Conservation (phyloP, 495 filamentous ascomycete genomes). For the Hypoxylon perforatum region DNA sequence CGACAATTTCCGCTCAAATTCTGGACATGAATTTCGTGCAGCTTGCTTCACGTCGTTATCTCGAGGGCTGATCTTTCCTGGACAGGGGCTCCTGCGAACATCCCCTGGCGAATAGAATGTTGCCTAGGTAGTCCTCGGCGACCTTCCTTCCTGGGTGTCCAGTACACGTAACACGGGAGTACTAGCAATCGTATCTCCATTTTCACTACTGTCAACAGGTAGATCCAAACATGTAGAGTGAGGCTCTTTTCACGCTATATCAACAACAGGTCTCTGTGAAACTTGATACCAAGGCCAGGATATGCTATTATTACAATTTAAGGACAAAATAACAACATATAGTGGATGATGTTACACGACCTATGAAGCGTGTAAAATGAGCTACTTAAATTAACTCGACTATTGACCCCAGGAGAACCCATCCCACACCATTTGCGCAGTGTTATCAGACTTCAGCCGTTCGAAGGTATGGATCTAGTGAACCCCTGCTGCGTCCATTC, state of each 20-base stretch:
- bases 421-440: slow-evolving; percentile 7
- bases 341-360: background rate
- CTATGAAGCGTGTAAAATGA: slow-evolving; percentile 1
- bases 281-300: background rate
- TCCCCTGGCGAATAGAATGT: background rate
- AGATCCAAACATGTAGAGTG: no score
- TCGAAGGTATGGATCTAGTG: no score
- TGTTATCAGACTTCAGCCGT: background rate
- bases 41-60: background rate
- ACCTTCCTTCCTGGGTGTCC: background rate
- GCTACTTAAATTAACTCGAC: background rate
- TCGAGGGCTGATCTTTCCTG: background rate
- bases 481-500: slow-evolving; percentile 2
- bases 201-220: no score
- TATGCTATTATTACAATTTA: background rate
- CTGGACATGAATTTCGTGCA: background rate
- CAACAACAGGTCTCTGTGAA: no score
- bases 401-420: slow-evolving; percentile 6
- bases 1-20: background rate
- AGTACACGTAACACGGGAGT: background rate
- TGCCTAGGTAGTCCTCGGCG: background rate
- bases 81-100: background rate
- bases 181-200: background rate
- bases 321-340: background rate
- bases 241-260: no score